Base-by-base conservation (phyloP, 2,329 filamentous ascomycete genomes). In the Alternaria brassicae region DNA sequence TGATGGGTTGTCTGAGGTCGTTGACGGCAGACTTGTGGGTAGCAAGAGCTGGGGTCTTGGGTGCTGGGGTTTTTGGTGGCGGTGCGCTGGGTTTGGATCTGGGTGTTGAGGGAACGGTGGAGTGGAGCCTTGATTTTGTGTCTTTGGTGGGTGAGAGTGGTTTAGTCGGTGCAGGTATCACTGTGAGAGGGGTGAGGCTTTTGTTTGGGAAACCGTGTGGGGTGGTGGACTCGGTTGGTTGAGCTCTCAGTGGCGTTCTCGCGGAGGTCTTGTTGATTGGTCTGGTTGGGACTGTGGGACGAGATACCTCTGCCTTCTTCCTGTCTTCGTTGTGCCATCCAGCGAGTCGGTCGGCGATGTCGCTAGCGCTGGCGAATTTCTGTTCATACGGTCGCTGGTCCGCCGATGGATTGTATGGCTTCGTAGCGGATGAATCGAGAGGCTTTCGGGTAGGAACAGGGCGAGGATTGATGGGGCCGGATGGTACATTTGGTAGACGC, bases 271-370 rank as follows among this genome's bases (percentile, higher is more conserved):
- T 61, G 50, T 36, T 60, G 12, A 45, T 37, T 44, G 49, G 30
- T n/a, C 42, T 59, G 1, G 17, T 23, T 3, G 53, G 36, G 12
- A 52, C 47, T 4, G 25, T 25, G 1, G 49, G 44, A 19, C 37
- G 15, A 19, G 39, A 25, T 15, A 7, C 27, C 1, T 32, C n/a
- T 6, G 58, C 19, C 7, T 45, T 60, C 30, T 59, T 47, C 9
- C 48, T 23, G 13, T 60, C 54, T 17, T 61, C 60, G 13, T 21
- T 56, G 15, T 69, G 60, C 67, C 67, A 70, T 41, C 51, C n/a
- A 1, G 58, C 55, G 6, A 71, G 45, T 13, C 61, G 62, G 3
- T 45, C 53, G 6, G 63, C 64, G 13, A 70, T 68, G 2, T 61
- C 63, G 19, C 56, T 44, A 1, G 65, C 66, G 36, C 62, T 63